Conservation (phyloP, 2,329 filamentous ascomycete genomes). For the Tolypocladium pustulatum region DNA sequence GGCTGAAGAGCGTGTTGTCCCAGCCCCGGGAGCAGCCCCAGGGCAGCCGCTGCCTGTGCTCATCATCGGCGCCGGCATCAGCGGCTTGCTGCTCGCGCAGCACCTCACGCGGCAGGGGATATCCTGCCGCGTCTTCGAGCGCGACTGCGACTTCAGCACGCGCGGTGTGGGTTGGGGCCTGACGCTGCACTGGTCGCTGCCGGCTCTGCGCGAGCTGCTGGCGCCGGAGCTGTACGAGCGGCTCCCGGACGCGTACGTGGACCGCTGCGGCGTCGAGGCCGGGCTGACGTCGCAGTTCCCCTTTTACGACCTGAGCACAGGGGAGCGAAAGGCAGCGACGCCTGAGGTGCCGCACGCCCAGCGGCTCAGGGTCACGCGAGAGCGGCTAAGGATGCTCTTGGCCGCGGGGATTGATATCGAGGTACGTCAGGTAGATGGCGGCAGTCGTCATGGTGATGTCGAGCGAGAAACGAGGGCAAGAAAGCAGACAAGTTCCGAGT, state of each 20-base stretch:
- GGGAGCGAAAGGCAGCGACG: constrained; percentile 26
- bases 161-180: constrained; percentile 50
- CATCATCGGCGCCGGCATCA: constrained; percentile 26
- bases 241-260: constrained; percentile 41
- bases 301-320: constrained; percentile 44
- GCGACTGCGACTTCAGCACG: constrained; percentile 33
- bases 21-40: not conserved
- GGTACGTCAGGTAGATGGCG: constrained; percentile 16
- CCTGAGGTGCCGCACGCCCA: constrained; percentile 32
- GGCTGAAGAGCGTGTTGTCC: not conserved
- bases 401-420: constrained; percentile 34
- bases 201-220: constrained; percentile 38
- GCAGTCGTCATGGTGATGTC: too few species aligned
- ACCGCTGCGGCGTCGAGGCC: constrained; percentile 35
- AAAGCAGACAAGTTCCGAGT: not conserved
- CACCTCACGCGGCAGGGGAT: constrained; percentile 19
- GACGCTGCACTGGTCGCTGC: constrained; percentile 52
- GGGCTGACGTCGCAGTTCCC: constrained; percentile 38
- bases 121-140: constrained; percentile 40
- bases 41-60: constrained; percentile 13
- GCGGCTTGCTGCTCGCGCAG: constrained; percentile 26
- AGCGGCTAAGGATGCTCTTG: constrained; percentile 33
- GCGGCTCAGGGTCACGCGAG: constrained; percentile 36
- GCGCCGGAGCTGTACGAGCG: constrained; percentile 32
- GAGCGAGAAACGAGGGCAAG: too few species aligned